Percentiles rank a stretch among this genome's conserved stretches.
Evolutionary conservation across 1,284 basidiomycete genomes (phyloP).

Genomic region (Trametes sp.): DNA sequence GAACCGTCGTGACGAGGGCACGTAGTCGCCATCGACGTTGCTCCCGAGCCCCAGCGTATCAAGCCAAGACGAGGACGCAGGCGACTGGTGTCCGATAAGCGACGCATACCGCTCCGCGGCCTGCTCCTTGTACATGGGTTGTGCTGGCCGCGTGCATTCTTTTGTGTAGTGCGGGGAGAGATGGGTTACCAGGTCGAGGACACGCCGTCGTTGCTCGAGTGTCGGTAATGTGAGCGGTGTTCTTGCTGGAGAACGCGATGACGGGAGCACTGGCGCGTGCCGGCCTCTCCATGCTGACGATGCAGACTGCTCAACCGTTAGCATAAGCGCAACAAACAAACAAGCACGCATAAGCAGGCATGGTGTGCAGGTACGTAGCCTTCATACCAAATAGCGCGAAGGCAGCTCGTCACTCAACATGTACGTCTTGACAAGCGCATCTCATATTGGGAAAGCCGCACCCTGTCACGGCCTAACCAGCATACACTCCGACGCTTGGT

Average conservation of each 20-base stretch:
- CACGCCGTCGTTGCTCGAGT: conserved; percentile 80
- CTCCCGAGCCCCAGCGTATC: conserved; percentile 56
- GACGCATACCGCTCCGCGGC: conserved; percentile 84
- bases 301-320: conserved; percentile 36
- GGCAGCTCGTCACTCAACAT: too few species aligned
- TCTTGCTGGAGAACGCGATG: conserved; percentile 54
- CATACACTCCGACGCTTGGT: not conserved
- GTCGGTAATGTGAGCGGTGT: conserved; percentile 75
- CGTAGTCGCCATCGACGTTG: conserved; percentile 53
- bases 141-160: conserved; percentile 86
- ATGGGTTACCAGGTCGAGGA: conserved; percentile 86
- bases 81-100: conserved; percentile 79
- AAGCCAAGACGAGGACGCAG: conserved; percentile 70
- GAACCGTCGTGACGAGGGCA: conserved; percentile 49
- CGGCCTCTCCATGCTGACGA: conserved; percentile 62
- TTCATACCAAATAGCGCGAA: not conserved
- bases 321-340: not conserved
- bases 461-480: too few species aligned
- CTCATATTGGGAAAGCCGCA: too few species aligned
- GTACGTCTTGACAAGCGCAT: too few species aligned
- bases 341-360: not conserved
- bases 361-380: not conserved
- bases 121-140: conserved; percentile 85
- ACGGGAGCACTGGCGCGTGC: conserved; percentile 50
- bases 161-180: conserved; percentile 90